Percentiles rank a stretch among this genome's conserved stretches.
Evolutionary conservation across 2,329 filamentous ascomycete genomes (phyloP).

Genomic region (Chrysoporthe puriensis): DNA sequence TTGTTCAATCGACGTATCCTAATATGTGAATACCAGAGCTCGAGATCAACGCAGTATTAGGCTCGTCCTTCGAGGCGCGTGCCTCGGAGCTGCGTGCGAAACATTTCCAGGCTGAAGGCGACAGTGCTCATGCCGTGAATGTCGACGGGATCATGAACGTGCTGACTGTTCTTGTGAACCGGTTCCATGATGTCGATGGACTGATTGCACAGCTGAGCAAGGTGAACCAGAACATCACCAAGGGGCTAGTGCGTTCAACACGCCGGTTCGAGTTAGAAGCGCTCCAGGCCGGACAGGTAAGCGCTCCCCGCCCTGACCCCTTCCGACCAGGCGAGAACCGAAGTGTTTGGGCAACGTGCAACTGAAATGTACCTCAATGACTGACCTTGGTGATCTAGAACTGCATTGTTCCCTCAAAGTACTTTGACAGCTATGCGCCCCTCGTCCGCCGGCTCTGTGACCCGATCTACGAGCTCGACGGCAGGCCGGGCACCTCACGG

Average conservation of each 20-base stretch:
- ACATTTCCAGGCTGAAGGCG: slow-evolving; percentile 42
- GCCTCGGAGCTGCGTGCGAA: slow-evolving; percentile 47
- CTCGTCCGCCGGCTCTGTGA: slow-evolving; percentile 48
- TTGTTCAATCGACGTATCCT: not conserved
- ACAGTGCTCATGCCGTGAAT: slow-evolving; percentile 42
- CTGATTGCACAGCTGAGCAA: slow-evolving; percentile 41
- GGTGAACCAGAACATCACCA: slow-evolving; percentile 42
- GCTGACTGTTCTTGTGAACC: slow-evolving; percentile 41
- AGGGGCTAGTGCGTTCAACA: slow-evolving; percentile 44
- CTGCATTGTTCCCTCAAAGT: slow-evolving; percentile 40
- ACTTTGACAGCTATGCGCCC: slow-evolving; percentile 48
- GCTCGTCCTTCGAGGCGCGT: slow-evolving; percentile 40
- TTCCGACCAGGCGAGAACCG: not conserved
- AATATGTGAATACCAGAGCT: slow-evolving; percentile 43
- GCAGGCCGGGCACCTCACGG: slow-evolving; percentile 33
- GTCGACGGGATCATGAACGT: slow-evolving; percentile 43
- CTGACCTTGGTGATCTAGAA: slow-evolving; percentile 37
- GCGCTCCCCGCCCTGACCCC: slow-evolving; percentile 20
- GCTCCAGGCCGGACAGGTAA: slow-evolving; percentile 55
- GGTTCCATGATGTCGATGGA: slow-evolving; percentile 38
- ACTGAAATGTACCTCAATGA: not conserved
- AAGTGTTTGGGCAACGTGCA: not conserved
- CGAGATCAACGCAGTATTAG: slow-evolving; percentile 47
- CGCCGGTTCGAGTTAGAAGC: slow-evolving; percentile 56
- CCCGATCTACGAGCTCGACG: slow-evolving; percentile 45